Conservation (phyloP, 2,329 filamentous ascomycete species). For the Xylaria sp. region DNA sequence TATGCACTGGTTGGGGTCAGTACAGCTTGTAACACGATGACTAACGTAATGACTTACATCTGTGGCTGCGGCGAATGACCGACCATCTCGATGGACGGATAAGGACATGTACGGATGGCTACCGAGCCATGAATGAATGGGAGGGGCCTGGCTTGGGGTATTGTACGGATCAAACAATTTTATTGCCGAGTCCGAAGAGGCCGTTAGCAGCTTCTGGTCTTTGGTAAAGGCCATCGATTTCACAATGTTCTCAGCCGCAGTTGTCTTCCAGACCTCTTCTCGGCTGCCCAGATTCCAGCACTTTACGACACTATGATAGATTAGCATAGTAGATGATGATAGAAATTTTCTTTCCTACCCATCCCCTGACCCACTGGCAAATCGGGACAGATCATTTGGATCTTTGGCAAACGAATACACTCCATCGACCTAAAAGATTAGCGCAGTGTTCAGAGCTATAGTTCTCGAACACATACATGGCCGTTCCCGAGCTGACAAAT, state of each 20-base stretch:
- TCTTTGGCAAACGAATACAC: conserved; percentile 85
- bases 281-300: conserved; percentile 44
- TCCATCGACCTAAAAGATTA: conserved; percentile 71
- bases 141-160: conserved; percentile 72
- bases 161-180: conserved; percentile 94
- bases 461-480: conserved; percentile 62
- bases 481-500: conserved; percentile 87
- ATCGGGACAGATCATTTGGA: conserved; percentile 75
- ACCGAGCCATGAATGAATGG: conserved; percentile 86
- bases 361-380: conserved; percentile 88
- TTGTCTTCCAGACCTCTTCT: conserved; percentile 78
- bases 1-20: conserved; percentile 64
- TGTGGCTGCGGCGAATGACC: conserved; percentile 81
- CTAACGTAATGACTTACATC: conserved; percentile 29
- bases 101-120: conserved; percentile 83
- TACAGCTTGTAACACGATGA: not conserved
- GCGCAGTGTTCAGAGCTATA: not conserved
- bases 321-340: conserved; percentile 22
- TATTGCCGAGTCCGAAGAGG: conserved; percentile 84
- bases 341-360: conserved; percentile 55
- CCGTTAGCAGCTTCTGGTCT: conserved; percentile 85
- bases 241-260: conserved; percentile 92
- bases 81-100: conserved; percentile 81
- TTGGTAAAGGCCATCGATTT: conserved; percentile 91
- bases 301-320: conserved; percentile 73